These are phyloP conservation scores for Ogataea salicorniae DNA, from an alignment of 805 yeast species.

Conservation along the genomic window DNA sequence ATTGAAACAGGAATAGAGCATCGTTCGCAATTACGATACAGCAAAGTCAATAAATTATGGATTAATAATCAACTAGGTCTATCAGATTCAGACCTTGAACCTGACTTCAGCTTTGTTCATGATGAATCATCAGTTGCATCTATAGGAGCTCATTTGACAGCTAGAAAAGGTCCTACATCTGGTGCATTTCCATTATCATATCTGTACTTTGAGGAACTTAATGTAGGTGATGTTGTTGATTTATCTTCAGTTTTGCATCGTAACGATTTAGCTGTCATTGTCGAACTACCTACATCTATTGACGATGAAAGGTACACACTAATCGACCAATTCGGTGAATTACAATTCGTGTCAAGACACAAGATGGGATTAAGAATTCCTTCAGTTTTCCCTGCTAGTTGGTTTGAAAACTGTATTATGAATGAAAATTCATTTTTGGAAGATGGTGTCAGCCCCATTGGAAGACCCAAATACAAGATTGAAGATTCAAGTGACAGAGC, in stretches of 20 bases:
- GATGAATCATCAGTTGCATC: slow-evolving; percentile 4
- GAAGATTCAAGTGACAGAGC: slow-evolving; percentile 27
- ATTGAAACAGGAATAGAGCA: slow-evolving; percentile 16
- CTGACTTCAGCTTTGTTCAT: slow-evolving; percentile 15
- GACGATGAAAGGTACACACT: slow-evolving; percentile 54
- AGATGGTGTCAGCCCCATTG: slow-evolving; percentile 21
- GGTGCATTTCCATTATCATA: slow-evolving; percentile 12
- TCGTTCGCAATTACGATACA: slow-evolving; percentile 22
- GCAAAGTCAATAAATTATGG: slow-evolving; percentile 30
- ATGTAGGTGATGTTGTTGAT: slow-evolving; percentile 62
- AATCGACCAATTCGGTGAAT: slow-evolving; percentile 51
- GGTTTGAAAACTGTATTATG: slow-evolving; percentile 29
- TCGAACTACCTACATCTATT: slow-evolving; percentile 43
- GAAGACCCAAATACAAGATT: slow-evolving; percentile 29
- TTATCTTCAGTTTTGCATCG: slow-evolving; percentile 37
- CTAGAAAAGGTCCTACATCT: slow-evolving; percentile 3
- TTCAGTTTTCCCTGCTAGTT: slow-evolving; percentile 36
- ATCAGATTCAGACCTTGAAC: slow-evolving; percentile 8
- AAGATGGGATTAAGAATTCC: slow-evolving; percentile 52
- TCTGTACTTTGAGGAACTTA: slow-evolving; percentile 26
- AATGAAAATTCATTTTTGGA: slow-evolving; percentile 24
- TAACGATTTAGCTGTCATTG: slow-evolving; percentile 48
- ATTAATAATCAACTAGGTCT: slow-evolving; percentile 5
- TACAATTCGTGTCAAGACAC: slow-evolving; percentile 42
- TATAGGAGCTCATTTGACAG: slow-evolving; percentile 2